Evolutionary conservation across 352 stramenopile genomes (phyloP), one percentile per base, ranked within the genome.

Genomic region (Globisporangium paddicum): DNA sequence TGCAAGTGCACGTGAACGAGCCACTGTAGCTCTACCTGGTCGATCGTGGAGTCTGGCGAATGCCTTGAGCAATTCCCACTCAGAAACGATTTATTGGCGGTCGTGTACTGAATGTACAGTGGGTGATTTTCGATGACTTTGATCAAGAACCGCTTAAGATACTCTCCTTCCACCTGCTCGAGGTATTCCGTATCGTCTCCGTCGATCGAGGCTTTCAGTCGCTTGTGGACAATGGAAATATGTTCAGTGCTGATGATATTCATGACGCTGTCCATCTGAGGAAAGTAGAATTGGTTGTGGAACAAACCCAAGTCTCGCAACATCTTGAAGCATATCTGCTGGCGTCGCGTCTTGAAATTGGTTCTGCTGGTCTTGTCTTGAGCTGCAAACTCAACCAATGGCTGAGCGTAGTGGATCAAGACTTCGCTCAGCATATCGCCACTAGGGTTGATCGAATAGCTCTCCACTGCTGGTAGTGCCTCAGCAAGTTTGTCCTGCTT

Each of bases 251-350:
- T 55, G 14, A 40, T 55, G 7, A 37, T 14, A 1, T 73, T 25
- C 52, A 78, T 73, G 18, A 74, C 50, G 45, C 65, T 58, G 25
- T 76, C 65, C 32, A 88, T 58, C 23, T 80, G 73, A 3, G 55
- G 58, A 18, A 86, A 58, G 55, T 80, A 90, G 47, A 77, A 80
- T 16, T 73, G 72, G 44, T 86, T 87, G 49, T 72, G 63, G 47
- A 90, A 73, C 23, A 90, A 40, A 14, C 62, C 63, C 34, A 90
- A 67, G 58, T 86, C 80, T 2, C 77, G 72, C 45, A 75, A 48
- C 62, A 88, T 69, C 28, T 50, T 52, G 60, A 73, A 88, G 58
- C 57, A 82, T 25, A 34, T 54, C 10, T 40, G 55, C 9, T 55
- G 51, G 37, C 51, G 56, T 32, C 40, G 41, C 19, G 54, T 41